Percentiles rank a stretch among this genome's conserved stretches.
These are phyloP conservation scores for Pseudocohnilembus persalinus DNA, from an alignment of 169 alveolate species.

Conservation along the genomic window DNA sequence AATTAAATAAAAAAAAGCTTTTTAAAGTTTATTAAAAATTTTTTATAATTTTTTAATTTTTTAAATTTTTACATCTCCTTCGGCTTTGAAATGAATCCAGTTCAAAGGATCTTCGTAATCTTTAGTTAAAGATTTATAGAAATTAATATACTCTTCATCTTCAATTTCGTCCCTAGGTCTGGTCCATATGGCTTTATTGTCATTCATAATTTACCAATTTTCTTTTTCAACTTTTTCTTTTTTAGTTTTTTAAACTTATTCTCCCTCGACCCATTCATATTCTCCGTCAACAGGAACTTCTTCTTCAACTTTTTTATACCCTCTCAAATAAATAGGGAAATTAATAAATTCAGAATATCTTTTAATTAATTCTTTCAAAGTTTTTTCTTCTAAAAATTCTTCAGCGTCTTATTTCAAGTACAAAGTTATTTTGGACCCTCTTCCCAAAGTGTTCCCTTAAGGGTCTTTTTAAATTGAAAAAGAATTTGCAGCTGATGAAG, in stretches of 20 bases:
- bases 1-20: neutral
- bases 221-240: constrained; percentile 88
- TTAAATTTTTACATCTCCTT: constrained; percentile 92
- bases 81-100: constrained; percentile 98
- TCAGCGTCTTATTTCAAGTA: constrained; percentile 98
- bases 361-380: constrained; percentile 90
- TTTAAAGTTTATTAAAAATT: neutral
- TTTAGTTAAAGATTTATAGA: constrained; percentile 95
- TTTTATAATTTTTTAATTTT: no score
- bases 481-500: constrained; percentile 96
- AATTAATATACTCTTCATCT: constrained; percentile 94
- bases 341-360: constrained; percentile 97
- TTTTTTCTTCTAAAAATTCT: constrained; percentile 93
- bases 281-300: constrained; percentile 71
- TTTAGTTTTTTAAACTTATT: constrained; percentile 79
- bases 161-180: constrained; percentile 95
- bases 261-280: constrained; percentile 47
- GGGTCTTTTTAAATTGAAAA: constrained; percentile 96
- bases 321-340: constrained; percentile 95
- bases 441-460: constrained; percentile 94
- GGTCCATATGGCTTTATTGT: constrained; percentile 98
- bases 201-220: constrained; percentile 95
- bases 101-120: constrained; percentile 96
- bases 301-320: constrained; percentile 67
- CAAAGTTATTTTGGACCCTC: constrained; percentile 98